These are phyloP conservation scores for Lentinus tigrinus DNA, from an alignment of 768 basidiomycete genomes.

Conservation along the genomic window DNA sequence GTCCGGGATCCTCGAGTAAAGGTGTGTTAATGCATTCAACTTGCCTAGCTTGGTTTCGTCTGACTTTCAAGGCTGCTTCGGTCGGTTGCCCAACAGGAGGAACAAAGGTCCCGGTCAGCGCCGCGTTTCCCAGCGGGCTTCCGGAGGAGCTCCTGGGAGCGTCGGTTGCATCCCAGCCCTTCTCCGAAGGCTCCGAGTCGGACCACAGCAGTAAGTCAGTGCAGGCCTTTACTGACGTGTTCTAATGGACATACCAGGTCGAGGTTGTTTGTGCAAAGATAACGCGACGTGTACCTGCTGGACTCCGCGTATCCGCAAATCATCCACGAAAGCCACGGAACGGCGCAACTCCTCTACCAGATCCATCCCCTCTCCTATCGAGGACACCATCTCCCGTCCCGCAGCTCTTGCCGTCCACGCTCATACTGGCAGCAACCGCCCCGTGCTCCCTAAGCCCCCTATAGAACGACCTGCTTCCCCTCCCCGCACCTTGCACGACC, in stretches of 20 bases:
- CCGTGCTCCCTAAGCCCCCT: conserved; percentile 64
- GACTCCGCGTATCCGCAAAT: conserved; percentile 33
- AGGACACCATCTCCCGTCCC: conserved; percentile 14
- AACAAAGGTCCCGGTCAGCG: conserved; percentile 61
- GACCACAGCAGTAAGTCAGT: conserved; percentile 50
- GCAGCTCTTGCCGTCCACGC: conserved; percentile 24
- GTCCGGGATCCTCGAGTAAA: conserved; percentile 45
- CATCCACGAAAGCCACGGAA: conserved; percentile 3
- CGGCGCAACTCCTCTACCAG: conserved; percentile 2
- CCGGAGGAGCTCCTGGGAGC: conserved; percentile 63
- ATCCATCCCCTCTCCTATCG: conserved; percentile 4
- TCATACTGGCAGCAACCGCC: conserved; percentile 37
- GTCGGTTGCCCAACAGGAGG: conserved; percentile 38
- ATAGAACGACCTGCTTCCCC: conserved; percentile 2
- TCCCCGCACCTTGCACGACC: conserved; percentile 44
- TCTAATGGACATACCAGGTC: conserved; percentile 2
- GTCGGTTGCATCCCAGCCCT: conserved; percentile 48
- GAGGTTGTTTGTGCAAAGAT: conserved; percentile 43
- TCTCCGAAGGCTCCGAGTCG: conserved; percentile 56
- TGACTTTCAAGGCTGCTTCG: conserved; percentile 46
- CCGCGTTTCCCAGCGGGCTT: conserved; percentile 81
- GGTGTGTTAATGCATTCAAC: conserved; percentile 45
- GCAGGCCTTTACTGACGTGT: not conserved
- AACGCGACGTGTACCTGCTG: conserved; percentile 58
- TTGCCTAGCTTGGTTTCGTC: conserved; percentile 8